Evolutionary conservation across 2,329 filamentous ascomycete species (phyloP).

Genomic region (Cercospora sp.): DNA sequence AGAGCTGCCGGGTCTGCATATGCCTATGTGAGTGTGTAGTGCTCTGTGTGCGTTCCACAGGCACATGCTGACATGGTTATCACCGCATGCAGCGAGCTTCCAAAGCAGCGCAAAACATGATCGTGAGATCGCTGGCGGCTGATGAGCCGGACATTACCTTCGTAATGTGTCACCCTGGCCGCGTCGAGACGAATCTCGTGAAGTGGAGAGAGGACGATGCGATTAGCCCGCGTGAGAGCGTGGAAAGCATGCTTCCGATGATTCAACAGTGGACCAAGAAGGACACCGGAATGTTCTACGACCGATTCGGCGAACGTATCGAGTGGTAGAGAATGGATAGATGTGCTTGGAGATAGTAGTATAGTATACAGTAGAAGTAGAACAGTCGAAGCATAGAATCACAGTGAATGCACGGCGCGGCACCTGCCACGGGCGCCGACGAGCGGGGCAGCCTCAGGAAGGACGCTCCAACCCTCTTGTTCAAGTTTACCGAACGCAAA

Average conservation of each 20-base stretch:
- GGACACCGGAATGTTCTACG: slow-evolving; percentile 45
- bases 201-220: slow-evolving; percentile 49
- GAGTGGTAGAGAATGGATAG: no score
- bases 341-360: not conserved
- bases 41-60: not conserved
- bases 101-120: slow-evolving; percentile 50
- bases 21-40: slow-evolving; percentile 39
- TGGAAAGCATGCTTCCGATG: slow-evolving; percentile 42
- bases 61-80: not conserved
- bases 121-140: slow-evolving; percentile 47
- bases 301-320: slow-evolving; percentile 47
- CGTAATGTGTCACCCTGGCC: slow-evolving; percentile 47
- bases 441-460: not conserved
- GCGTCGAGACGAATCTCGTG: slow-evolving; percentile 49
- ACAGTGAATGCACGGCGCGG: not conserved
- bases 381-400: not conserved
- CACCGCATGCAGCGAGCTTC: slow-evolving; percentile 38
- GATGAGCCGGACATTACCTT: slow-evolving; percentile 48
- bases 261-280: slow-evolving; percentile 38
- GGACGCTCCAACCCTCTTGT: not conserved
- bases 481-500: not conserved
- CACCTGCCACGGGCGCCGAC: not conserved
- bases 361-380: not conserved
- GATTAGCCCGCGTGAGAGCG: slow-evolving; percentile 45
- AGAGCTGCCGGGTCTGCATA: slow-evolving; percentile 43